Conservation (phyloP, 768 basidiomycete species). For the Leccinum variicolor region DNA sequence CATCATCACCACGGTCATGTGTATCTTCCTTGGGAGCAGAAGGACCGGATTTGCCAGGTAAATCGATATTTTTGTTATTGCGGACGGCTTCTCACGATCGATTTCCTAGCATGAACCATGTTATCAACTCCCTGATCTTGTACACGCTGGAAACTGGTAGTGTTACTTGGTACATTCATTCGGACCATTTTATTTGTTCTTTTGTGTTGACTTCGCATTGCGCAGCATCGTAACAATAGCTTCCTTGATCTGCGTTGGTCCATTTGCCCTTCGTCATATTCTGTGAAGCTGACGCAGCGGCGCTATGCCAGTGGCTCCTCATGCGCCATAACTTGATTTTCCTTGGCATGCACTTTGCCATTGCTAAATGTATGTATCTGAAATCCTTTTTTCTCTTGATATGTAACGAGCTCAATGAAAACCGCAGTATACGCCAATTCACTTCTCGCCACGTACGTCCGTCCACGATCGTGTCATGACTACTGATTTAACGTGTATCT, state of each 20-base stretch:
- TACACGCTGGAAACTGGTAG: constrained; percentile 54
- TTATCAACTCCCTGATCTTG: constrained; percentile 47
- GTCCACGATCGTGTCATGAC: not conserved
- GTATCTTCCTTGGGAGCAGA: constrained; percentile 31
- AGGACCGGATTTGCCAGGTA: constrained; percentile 32
- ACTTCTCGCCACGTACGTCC: constrained; percentile 32
- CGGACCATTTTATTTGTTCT: accelerated
- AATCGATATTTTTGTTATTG: not conserved
- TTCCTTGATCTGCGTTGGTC: constrained; percentile 32
- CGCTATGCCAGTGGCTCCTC: constrained; percentile 21
- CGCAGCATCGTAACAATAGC: constrained; percentile 30
- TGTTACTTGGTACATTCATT: constrained; percentile 37
- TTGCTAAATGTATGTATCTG: constrained; percentile 27
- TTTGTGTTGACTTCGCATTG: not conserved
- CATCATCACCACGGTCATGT: constrained; percentile 30
- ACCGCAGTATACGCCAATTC: constrained; percentile 32
- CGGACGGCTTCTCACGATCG: not conserved
- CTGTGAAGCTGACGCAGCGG: not conserved
- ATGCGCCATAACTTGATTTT: constrained; percentile 36
- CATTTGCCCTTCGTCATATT: not conserved
- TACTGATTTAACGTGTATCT: not conserved
- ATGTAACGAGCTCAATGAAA: not conserved
- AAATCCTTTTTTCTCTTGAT: not conserved
- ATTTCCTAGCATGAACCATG: constrained; percentile 39
- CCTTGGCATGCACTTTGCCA: constrained; percentile 34